These are phyloP conservation scores for Mortierella sp. DNA, from an alignment of 371 early-diverging fungal genomes.

Conservation along the genomic window DNA sequence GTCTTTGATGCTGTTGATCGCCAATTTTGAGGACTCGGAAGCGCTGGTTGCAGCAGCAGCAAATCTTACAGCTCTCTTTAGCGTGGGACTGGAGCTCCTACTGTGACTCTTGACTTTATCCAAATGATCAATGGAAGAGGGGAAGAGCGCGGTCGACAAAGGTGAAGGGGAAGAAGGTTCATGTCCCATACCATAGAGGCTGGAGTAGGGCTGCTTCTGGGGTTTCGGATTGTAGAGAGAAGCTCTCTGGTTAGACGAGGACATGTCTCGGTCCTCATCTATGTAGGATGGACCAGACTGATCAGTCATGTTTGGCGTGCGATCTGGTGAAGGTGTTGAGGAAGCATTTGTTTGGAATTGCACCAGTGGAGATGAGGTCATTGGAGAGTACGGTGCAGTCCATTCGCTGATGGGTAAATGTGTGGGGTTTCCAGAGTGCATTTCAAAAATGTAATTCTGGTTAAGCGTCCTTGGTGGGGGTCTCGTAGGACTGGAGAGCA, in stretches of 20 bases:
- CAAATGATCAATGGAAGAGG: conserved; percentile 20
- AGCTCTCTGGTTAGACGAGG: conserved; percentile 4
- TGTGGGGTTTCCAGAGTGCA: conserved; percentile 38
- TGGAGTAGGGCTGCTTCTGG: conserved; percentile 22
- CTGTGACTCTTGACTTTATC: conserved; percentile 27
- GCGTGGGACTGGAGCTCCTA: conserved; percentile 49
- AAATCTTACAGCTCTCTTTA: conserved; percentile 45
- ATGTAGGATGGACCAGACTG: not conserved
- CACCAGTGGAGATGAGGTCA: conserved; percentile 31
- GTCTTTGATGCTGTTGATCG: conserved; percentile 17
- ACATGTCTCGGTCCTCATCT: conserved; percentile 16
- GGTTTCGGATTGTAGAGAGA: conserved; percentile 7
- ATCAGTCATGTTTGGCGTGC: not conserved
- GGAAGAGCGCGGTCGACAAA: conserved; percentile 42
- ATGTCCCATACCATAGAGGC: conserved; percentile 32
- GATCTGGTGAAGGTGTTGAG: conserved; percentile 21
- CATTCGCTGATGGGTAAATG: conserved; percentile 36
- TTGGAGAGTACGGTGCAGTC: conserved; percentile 38
- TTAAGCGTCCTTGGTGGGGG: conserved; percentile 39
- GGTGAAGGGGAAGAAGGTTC: conserved; percentile 51
- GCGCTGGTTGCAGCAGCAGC: conserved; percentile 37
- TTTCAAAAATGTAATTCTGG: conserved; percentile 30
- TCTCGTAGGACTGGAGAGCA: conserved; percentile 50
- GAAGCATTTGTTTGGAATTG: conserved; percentile 40
- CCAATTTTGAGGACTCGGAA: conserved; percentile 14